Conservation (phyloP, 768 basidiomycete species). For the Floccularia luteovirens region DNA sequence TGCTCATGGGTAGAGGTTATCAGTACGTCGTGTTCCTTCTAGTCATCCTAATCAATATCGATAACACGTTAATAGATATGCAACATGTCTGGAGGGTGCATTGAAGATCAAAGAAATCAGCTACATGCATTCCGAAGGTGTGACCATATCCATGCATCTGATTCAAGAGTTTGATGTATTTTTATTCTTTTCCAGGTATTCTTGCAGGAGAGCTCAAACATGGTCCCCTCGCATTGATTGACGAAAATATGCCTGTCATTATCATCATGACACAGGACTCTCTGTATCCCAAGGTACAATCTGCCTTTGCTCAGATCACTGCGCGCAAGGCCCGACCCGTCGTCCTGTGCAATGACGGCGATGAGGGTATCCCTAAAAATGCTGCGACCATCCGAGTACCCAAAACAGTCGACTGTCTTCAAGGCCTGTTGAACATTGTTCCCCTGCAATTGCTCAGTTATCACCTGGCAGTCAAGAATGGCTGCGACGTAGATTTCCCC, state of each 20-base stretch:
- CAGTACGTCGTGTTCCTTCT: conserved; percentile 49
- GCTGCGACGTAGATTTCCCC: conserved; percentile 98
- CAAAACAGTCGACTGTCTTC: conserved; percentile 88
- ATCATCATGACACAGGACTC: conserved; percentile 99
- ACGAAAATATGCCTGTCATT: conserved; percentile 98
- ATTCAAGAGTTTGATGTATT: conserved; percentile 2
- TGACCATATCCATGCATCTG: conserved; percentile 6
- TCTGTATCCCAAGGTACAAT: conserved; percentile 96
- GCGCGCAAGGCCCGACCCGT: conserved; percentile 95
- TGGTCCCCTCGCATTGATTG: conserved; percentile 94
- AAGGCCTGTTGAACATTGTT: conserved; percentile 94
- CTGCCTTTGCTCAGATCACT: conserved; percentile 93
- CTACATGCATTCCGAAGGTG: conserved; percentile 81
- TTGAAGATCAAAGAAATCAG: conserved; percentile 99
- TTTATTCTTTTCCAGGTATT: conserved; percentile 48
- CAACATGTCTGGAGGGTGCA: conserved; percentile 96
- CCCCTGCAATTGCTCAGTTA: conserved; percentile 95
- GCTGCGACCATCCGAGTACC: conserved; percentile 92
- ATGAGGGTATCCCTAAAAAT: conserved; percentile 64
- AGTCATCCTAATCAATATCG: not conserved
- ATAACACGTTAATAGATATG: conserved; percentile 43
- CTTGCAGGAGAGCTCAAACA: conserved; percentile 99
- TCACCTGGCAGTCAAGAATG: conserved; percentile 92
- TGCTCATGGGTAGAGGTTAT: conserved; percentile 97
- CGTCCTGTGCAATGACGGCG: conserved; percentile 92